Base-by-base conservation (phyloP, 768 basidiomycete species). In the Agrocybe praecox region DNA sequence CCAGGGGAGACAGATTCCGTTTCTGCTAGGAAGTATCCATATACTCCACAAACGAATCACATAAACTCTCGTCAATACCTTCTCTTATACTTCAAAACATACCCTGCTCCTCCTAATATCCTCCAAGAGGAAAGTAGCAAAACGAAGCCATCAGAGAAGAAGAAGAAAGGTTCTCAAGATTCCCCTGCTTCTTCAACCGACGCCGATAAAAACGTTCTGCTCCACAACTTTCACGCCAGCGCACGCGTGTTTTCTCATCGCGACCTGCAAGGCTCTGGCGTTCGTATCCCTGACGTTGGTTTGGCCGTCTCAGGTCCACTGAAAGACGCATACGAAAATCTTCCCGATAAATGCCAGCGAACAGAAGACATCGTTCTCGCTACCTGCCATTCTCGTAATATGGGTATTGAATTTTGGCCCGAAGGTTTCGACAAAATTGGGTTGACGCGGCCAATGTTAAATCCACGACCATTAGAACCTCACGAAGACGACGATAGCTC, bases 391-490 rank as follows among this genome's bases (percentile, higher is more conserved):
- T 80, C 84, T 22, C 82, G 87, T 19, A 81, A 86, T 26, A 70
- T 74, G 0, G 91, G 91, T 4, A 82, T 96, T 49, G 86, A 92
- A 69, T 92, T 96, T 59, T 69, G 86, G n/a, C 82, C 88, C 0
- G 87, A 96, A 48, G 93, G 91, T 0, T 77, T 95, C 52, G 80
- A 85, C 61, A 83, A 86, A 68, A 78, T 96, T 54, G 92, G 91
- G 0, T 73, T 95, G 59, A 87, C 87, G 62, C 72, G 72, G 5
- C 68, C 69, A 22, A 66, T 74, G 2, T 69, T 66, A 33, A 67
- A 71, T 42, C 68, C 67, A 21, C 50, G 59, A n/a, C 55, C 57
- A n/a, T 24, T 55, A 26, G 65, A 65, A 46, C 46, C 56, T 11
- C 46, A 46, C 21, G 69, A 69, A 44, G 68, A 71, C 19, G 67